These are phyloP conservation scores for Tolypocladium paradoxum DNA, from an alignment of 2,329 filamentous ascomycete genomes.

Conservation along the genomic window DNA sequence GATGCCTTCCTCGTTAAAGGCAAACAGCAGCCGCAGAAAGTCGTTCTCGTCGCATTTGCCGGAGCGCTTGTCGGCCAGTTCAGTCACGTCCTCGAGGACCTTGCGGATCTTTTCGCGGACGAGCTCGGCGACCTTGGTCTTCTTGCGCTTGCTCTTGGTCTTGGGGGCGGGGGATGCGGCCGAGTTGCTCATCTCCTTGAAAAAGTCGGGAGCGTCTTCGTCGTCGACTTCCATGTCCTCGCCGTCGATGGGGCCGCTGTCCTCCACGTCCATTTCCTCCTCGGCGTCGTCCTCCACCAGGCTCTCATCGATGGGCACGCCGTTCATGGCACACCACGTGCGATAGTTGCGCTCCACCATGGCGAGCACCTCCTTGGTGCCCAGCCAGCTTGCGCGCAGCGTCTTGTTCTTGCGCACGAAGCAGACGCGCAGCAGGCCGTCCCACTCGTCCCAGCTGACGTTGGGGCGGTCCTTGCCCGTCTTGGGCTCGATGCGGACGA, in stretches of 20 bases:
- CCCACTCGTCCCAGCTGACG: slow-evolving; percentile 92
- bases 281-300: slow-evolving; percentile 33
- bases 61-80: slow-evolving; percentile 69
- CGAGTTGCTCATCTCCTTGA: slow-evolving; percentile 51
- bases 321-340: slow-evolving; percentile 81
- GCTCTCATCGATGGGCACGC: slow-evolving; percentile 65
- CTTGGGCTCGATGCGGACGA: slow-evolving; percentile 85
- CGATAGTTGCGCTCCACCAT: slow-evolving; percentile 83
- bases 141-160: slow-evolving; percentile 61
- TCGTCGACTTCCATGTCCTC: slow-evolving; percentile 46
- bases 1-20: slow-evolving; percentile 86
- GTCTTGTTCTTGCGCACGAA: slow-evolving; percentile 79
- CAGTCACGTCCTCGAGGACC: slow-evolving; percentile 72
- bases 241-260: slow-evolving; percentile 27
- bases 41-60: slow-evolving; percentile 88
- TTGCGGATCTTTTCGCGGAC: slow-evolving; percentile 81
- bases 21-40: slow-evolving; percentile 68
- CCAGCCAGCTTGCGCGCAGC: slow-evolving; percentile 68
- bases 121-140: slow-evolving; percentile 68
- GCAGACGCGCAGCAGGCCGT: slow-evolving; percentile 70
- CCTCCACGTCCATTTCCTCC: slow-evolving; percentile 28
- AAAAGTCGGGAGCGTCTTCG: slow-evolving; percentile 73
- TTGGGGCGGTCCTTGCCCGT: slow-evolving; percentile 64
- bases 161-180: slow-evolving; percentile 30
- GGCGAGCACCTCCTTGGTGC: slow-evolving; percentile 67